Evolutionary conservation across 257 asterid genomes (phyloP).

Genomic region (Pogostemon cablin): DNA sequence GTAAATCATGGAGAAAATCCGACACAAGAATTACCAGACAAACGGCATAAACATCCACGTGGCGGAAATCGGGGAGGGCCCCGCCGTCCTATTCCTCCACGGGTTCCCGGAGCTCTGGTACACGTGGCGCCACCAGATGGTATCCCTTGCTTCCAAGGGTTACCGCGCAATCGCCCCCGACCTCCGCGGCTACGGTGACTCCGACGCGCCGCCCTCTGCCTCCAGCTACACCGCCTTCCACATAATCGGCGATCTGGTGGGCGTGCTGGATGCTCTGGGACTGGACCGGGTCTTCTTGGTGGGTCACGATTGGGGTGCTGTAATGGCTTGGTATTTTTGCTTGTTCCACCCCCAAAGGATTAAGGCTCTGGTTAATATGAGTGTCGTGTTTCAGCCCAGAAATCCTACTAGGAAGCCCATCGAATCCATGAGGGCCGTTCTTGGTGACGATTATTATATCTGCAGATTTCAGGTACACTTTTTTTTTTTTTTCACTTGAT

Average conservation of each 20-base stretch:
- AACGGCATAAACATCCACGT: conserved; percentile 88
- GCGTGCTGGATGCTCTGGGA: conserved; percentile 57
- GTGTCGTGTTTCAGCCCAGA: conserved; percentile 67
- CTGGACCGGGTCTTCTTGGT: conserved; percentile 70
- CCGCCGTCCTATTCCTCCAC: conserved; percentile 78
- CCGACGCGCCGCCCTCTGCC: conserved; percentile 74
- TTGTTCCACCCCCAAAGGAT: conserved; percentile 75
- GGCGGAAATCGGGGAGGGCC: conserved; percentile 85
- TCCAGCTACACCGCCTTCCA: conserved; percentile 77
- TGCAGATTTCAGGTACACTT: conserved; percentile 81
- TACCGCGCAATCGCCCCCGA: conserved; percentile 91
- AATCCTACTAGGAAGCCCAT: conserved; percentile 62
- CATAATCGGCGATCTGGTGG: conserved; percentile 74
- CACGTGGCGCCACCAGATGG: conserved; percentile 97
- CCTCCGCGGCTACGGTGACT: conserved; percentile 91
- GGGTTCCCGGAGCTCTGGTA: conserved; percentile 99
- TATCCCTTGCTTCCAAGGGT: conserved; percentile 69
- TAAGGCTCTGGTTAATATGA: conserved; percentile 75
- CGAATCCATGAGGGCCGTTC: conserved; percentile 56
- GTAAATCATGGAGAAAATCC: conserved; percentile 62
- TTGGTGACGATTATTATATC: conserved; percentile 87
- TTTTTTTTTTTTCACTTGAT: not conserved
- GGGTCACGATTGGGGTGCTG: conserved; percentile 99
- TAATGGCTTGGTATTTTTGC: conserved; percentile 77
- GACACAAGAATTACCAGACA: conserved; percentile 52